Evolutionary conservation across 129 eudicot genomes (phyloP), one percentile per base, ranked within the genome.

Genomic region (Calendula officinalis): DNA sequence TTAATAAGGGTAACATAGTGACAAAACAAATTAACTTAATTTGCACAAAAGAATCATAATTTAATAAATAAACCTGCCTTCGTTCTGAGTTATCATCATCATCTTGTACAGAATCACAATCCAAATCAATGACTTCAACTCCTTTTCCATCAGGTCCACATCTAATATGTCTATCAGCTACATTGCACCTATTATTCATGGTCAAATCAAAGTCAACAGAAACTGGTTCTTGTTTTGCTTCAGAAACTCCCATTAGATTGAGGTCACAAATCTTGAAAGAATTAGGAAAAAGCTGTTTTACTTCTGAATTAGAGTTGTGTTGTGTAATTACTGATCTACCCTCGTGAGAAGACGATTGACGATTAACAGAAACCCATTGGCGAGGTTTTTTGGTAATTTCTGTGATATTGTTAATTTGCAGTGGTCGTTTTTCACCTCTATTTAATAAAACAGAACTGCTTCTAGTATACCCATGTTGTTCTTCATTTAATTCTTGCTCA

Each of bases 91-190:
- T 67, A 71, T 60, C 62, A 40, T 73, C 75, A 59, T 76, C 86
- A 16, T 82, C 89, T 38, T 75, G 85, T 30, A 76, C 52, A 32
- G 95, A 81, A 73, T 86, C 89, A 56, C 66, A 78, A 67, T 92
- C 99, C 84, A 92, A 78, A 85, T 92, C 99, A 63, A 92, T 92
- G 70, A 92, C 78, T 78, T 88, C 99, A 59, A 92, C 83, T 44
- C 67, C 92, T 75, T 82, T 86, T 49, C 82, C 80, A 45, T 75
- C 74, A 55, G 75, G 17, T 57, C 85, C 83, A 30, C 70, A 74
- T 49, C 66, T 84, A 60, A 70, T 73, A 67, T 73, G 79, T 60
- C 62, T 75, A 55, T 78, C 77, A 16, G 77, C 40, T 38, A 71
- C 51, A 60, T 53, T 75, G 56, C 70, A 56, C 45, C 62, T 84